phyloP scores from a whole-genome alignment of 345 rosid genomes.

The Acer campestre region DNA sequence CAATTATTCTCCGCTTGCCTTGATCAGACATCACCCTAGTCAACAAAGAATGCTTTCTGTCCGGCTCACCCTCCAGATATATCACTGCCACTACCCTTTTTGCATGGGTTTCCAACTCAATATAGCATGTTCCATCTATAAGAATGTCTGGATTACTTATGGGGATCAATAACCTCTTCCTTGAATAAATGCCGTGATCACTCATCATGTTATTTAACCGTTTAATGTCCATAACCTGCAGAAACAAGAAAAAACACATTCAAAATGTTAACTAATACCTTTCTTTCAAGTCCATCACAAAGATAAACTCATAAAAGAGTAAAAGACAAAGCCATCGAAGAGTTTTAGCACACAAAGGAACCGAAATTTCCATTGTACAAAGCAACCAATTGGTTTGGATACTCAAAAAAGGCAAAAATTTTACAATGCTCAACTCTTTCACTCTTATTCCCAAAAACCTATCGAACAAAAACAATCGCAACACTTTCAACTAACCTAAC shows the following conservation, averaged over 20 bases:
- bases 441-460: not conserved
- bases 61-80: constrained; percentile 67
- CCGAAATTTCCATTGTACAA: not conserved
- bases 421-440: not conserved
- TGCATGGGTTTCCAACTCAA: constrained; percentile 74
- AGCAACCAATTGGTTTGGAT: not conserved
- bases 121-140: constrained; percentile 64
- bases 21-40: constrained; percentile 43
- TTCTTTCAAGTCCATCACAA: not conserved
- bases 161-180: constrained; percentile 86
- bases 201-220: constrained; percentile 88
- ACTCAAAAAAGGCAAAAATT: not conserved
- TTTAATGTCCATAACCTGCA: constrained; percentile 82
- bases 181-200: constrained; percentile 82
- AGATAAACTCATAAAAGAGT: too few relatives aligned
- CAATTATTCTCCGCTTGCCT: constrained; percentile 62
- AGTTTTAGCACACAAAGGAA: not conserved
- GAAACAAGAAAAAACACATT: not conserved
- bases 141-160: constrained; percentile 65
- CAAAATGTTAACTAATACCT: not conserved
- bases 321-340: not conserved
- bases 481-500: not conserved
- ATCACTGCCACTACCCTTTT: constrained; percentile 82
- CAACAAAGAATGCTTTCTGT: constrained; percentile 32
- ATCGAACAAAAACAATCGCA: not conserved